Evolutionary conservation across 2,329 filamentous ascomycete species (phyloP).

Genomic region (Ciborinia camelliae): DNA sequence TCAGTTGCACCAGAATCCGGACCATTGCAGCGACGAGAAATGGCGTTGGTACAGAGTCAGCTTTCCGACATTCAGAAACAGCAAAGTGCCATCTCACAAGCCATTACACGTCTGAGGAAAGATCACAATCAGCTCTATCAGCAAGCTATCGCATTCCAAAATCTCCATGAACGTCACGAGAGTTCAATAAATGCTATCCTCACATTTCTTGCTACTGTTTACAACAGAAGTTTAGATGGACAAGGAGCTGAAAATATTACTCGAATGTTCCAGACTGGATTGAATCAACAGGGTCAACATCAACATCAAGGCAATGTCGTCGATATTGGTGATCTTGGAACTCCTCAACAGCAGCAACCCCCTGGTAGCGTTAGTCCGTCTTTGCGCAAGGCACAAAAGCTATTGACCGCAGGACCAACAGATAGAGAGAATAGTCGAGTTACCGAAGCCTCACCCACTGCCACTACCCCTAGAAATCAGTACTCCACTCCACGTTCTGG

Average conservation of each 20-base stretch:
- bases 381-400: conserved; percentile 32
- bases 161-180: conserved; percentile 91
- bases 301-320: conserved; percentile 55
- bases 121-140: conserved; percentile 87
- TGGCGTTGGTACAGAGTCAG: conserved; percentile 74
- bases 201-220: conserved; percentile 94
- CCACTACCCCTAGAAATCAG: conserved; percentile 33
- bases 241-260: conserved; percentile 75
- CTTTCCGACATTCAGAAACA: conserved; percentile 79
- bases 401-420: conserved; percentile 37
- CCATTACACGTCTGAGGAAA: conserved; percentile 74
- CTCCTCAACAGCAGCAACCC: conserved; percentile 26
- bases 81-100: conserved; percentile 78
- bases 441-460: conserved; percentile 28
- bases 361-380: conserved; percentile 33
- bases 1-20: conserved; percentile 40
- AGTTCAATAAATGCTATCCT: conserved; percentile 99
- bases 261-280: conserved; percentile 76
- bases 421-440: conserved; percentile 1
- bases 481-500: conserved; percentile 43
- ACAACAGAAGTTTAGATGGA: conserved; percentile 87
- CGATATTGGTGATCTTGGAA: conserved; percentile 55
- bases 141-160: conserved; percentile 85
- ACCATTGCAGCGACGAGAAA: conserved; percentile 64
- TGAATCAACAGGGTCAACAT: conserved; percentile 55